These are phyloP conservation scores for Coemansia sp. DNA, from an alignment of 192 early-diverging fungal species.

Conservation along the genomic window DNA sequence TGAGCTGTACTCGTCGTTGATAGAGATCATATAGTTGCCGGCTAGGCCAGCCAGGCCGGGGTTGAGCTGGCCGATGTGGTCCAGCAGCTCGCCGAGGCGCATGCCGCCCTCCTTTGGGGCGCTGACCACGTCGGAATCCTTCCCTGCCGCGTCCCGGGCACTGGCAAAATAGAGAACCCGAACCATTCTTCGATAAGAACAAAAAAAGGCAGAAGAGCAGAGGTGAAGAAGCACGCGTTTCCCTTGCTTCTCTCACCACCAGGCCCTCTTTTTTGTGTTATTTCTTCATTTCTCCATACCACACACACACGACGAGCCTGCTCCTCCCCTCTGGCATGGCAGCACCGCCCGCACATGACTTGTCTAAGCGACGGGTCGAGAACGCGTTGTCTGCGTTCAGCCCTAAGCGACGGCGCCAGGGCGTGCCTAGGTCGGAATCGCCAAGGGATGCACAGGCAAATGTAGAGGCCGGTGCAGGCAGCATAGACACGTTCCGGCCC, in stretches of 20 bases:
- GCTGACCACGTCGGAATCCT: not conserved
- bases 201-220: too few relatives aligned
- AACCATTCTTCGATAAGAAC: slow-evolving; percentile 6
- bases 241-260: too few relatives aligned
- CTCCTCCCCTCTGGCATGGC: slow-evolving; percentile 11
- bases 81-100: slow-evolving; percentile 2
- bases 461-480: not conserved
- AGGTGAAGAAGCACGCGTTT: too few relatives aligned
- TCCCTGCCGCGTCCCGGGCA: slow-evolving; percentile 26
- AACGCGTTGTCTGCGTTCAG: slow-evolving; percentile 24
- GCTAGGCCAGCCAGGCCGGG: slow-evolving; percentile 2
- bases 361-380: slow-evolving; percentile 32
- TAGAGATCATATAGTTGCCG: slow-evolving; percentile 11
- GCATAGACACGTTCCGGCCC: slow-evolving; percentile 29
- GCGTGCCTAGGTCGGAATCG: not conserved
- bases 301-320: too few relatives aligned
- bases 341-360: slow-evolving; percentile 17
- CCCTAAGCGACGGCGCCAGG: slow-evolving; percentile 18
- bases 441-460: not conserved
- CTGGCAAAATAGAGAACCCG: slow-evolving; percentile 40
- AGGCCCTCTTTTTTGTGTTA: too few relatives aligned
- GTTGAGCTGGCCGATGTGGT: slow-evolving; percentile 5
- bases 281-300: not conserved
- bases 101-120: not conserved
- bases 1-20: slow-evolving; percentile 27